These are phyloP conservation scores for Mycena rebaudengoi DNA, from an alignment of 768 basidiomycete species.

Conservation along the genomic window DNA sequence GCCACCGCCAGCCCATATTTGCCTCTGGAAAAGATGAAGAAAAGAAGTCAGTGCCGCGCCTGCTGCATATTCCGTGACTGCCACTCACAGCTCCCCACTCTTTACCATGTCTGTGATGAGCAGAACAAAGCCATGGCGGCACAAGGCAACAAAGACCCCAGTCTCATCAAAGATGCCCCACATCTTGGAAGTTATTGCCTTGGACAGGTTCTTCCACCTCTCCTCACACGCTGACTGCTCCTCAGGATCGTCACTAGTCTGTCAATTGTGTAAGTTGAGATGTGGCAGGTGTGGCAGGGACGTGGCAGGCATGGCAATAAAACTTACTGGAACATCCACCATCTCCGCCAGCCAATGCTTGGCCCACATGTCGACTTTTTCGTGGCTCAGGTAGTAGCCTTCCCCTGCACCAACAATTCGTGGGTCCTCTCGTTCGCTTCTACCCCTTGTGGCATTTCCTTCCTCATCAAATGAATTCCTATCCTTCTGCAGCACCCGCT, in stretches of 20 bases:
- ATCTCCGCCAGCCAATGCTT: slow-evolving; percentile 4
- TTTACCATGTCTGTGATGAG: slow-evolving; percentile 43
- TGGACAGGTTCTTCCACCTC: slow-evolving; percentile 10
- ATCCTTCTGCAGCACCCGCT: slow-evolving; percentile 32
- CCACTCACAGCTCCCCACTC: slow-evolving; percentile 47
- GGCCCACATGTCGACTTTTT: slow-evolving; percentile 1
- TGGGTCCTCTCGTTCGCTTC: slow-evolving; percentile 30
- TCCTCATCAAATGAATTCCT: slow-evolving; percentile 18
- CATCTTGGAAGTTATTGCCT: slow-evolving; percentile 32
- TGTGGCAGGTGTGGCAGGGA: no score
- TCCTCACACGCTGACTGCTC: slow-evolving; percentile 36
- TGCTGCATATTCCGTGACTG: slow-evolving; percentile 13
- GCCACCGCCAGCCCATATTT: slow-evolving; percentile 22
- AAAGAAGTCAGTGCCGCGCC: neutral
- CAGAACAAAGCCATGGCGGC: slow-evolving; percentile 45
- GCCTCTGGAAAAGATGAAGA: neutral
- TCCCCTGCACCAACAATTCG: neutral
- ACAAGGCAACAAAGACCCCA: slow-evolving; percentile 46
- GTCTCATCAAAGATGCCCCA: slow-evolving; percentile 48
- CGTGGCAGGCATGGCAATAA: no score
- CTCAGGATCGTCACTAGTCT: slow-evolving; percentile 21
- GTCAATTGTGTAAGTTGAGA: neutral
- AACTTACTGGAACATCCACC: neutral
- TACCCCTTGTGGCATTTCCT: slow-evolving; percentile 31
- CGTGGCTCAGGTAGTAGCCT: neutral